Evolutionary conservation across 768 basidiomycete species (phyloP), one percentile per base, ranked within the genome.

Genomic region (Tricholoma matsutake): DNA sequence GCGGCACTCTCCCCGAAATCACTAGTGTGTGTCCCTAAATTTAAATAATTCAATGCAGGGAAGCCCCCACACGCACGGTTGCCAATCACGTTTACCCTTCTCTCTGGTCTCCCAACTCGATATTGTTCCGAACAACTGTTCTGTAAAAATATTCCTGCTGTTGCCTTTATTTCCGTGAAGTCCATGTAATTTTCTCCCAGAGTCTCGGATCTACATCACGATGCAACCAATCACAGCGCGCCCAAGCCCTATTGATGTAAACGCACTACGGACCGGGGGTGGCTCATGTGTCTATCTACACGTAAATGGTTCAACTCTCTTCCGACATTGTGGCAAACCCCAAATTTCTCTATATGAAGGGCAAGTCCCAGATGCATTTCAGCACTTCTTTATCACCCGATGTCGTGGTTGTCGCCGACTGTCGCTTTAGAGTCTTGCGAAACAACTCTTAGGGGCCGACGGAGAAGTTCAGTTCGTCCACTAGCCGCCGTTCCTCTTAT

Each of bases 391-490:
- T 35, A 37, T 13, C 34, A 39, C 43, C 59, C 39, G 56, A 75
- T 74, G 74, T 63, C 72, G 59, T 69, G 72, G 58, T 73, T 73
- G 60, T 71, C 74, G 58, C 71, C 67, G n/a, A 74, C 77, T 18
- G 61, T 69, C 43, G 65, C 70, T 29, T 51, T 75, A 54, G 77
- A 78, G 54, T 68, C 76, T 47, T 79, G 73, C 67, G 71, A 75
- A 58, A 64, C 62, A 49, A 69, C 65, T 53, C 71, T 78, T 29
- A 73, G 77, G 61, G 76, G 71, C 54, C 75, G 77, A 54, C 75
- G 76, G 52, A 73, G 76, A 28, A 80, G 78, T 65, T 78, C 76
- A 54, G 68, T 76, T 59, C 70, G 71, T 52, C 67, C 73, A 37
- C 67, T 75, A 31, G 64, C 61, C 32, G 57, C 71, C 31, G 66